Evolutionary conservation across 2,329 filamentous ascomycete genomes (phyloP), one percentile per base, ranked within the genome.

Genomic region (Cyclaneusma minus): DNA sequence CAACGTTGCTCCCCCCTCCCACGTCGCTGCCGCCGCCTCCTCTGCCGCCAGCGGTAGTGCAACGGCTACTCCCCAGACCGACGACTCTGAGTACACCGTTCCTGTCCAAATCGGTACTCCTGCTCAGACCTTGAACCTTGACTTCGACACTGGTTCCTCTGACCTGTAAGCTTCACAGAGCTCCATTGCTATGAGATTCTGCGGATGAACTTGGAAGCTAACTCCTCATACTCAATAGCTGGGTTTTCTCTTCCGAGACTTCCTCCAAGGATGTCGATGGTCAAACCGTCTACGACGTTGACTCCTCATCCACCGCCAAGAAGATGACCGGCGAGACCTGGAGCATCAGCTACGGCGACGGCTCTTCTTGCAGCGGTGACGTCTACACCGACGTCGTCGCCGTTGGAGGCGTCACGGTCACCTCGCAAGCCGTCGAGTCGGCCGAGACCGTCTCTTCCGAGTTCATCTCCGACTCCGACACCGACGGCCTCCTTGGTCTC

Each of bases 401-500:
- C 10, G 25, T 43, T n/a, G 39, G 40, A 1, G 24, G 28, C 12
- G 24, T 38, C 5, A 31, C 30, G 4, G 31, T 35, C 7, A 2
- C 16, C 10, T 19, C 15, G 3, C 39, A 41, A 28, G 30, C 29
- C n/a, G 34, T 43, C 18, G 37, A 43, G 22, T 24, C 36, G 7
- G 39, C 40, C 6, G 29, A 27, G 12, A 24, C 24, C 7, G 39
- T 35, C 8, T 39, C 35, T 12, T 20, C 19, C 6, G 25, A 27
- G 2, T 47, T 49, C 34, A 34, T 38, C 10, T 18, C 22, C 12
- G 44, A 46, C 26, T 27, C 39, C 19, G 33, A 35, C 6, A 24
- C 35, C 12, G 66, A 72, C 35, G 70, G 70, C 21, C 56, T 76
- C 7, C 55, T 75, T n/a, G 70, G 70, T n/a, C 55, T 75, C 16